phyloP scores from a whole-genome alignment of 768 basidiomycete genomes.

The Boletus rufocinnamomeus region DNA sequence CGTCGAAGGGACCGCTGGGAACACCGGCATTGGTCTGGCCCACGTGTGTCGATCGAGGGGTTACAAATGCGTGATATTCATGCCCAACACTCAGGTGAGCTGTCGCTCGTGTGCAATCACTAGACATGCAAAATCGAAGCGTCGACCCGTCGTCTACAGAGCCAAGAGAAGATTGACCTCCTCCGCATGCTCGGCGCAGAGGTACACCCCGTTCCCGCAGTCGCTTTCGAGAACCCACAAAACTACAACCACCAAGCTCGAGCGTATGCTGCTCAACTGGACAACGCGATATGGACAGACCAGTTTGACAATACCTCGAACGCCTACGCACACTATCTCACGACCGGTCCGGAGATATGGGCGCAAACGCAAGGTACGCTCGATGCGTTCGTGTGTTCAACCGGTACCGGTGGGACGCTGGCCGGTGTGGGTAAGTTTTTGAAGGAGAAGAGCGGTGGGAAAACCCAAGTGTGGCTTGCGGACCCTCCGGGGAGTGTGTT shows the following conservation, averaged over 20 bases:
- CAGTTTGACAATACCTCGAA: slow-evolving; percentile 98
- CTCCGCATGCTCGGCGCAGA: slow-evolving; percentile 97
- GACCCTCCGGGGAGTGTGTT: slow-evolving; percentile 97
- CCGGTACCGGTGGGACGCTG: slow-evolving; percentile 95
- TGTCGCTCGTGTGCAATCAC: background rate
- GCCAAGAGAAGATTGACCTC: slow-evolving; percentile 98
- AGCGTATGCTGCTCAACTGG: slow-evolving; percentile 70
- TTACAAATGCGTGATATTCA: slow-evolving; percentile 98
- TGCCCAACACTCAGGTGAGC: slow-evolving; percentile 88
- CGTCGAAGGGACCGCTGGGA: slow-evolving; percentile 97
- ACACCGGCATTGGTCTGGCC: slow-evolving; percentile 95
- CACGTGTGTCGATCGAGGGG: slow-evolving; percentile 92
- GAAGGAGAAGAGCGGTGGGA: slow-evolving; percentile 77
- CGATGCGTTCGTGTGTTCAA: slow-evolving; percentile 92
- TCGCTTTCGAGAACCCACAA: slow-evolving; percentile 89
- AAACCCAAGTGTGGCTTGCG: slow-evolving; percentile 89
- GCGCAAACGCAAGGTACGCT: slow-evolving; percentile 76
- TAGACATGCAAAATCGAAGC: background rate
- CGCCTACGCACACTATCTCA: slow-evolving; percentile 79
- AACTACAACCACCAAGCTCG: slow-evolving; percentile 99
- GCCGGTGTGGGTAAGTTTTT: slow-evolving; percentile 86
- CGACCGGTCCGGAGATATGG: slow-evolving; percentile 98
- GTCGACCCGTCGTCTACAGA: slow-evolving; percentile 46
- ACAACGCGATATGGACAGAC: slow-evolving; percentile 94
- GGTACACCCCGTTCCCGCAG: slow-evolving; percentile 94